A percentile compares a stretch with the other conserved stretches of the same genome.
These are phyloP conservation scores for Lichina pygmaea DNA, from an alignment of 495 filamentous ascomycete species.

Conservation along the genomic window DNA sequence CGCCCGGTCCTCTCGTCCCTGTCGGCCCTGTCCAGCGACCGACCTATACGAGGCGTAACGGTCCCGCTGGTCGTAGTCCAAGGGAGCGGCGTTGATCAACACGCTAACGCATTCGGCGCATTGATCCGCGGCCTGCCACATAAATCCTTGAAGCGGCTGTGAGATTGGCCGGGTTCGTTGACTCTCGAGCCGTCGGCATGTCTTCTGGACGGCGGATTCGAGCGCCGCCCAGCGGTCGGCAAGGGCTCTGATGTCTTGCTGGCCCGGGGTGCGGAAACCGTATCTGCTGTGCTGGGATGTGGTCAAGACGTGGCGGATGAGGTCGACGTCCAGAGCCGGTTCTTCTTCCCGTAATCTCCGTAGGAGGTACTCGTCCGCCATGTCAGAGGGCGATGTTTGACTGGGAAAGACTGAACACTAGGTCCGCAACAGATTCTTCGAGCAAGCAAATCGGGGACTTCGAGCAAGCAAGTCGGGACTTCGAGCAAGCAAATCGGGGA, in stretches of 20 bases:
- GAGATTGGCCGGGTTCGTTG: too few species aligned
- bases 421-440: too few species aligned
- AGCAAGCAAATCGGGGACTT: too few species aligned
- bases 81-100: background rate
- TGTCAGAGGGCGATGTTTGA: background rate
- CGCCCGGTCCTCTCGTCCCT: background rate
- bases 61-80: background rate
- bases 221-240: background rate
- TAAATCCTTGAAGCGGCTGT: too few species aligned
- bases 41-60: too few species aligned
- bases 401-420: too few species aligned
- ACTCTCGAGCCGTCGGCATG: too few species aligned
- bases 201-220: background rate
- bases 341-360: background rate
- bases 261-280: background rate
- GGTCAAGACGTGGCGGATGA: background rate
- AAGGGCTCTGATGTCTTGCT: background rate
- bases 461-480: too few species aligned
- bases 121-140: background rate
- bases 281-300: background rate
- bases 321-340: background rate
- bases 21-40: too few species aligned
- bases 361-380: background rate
- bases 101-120: background rate
- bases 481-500: too few species aligned